Evolutionary conservation across 2,329 filamentous ascomycete species (phyloP).

Genomic region (Penicillium sp.): DNA sequence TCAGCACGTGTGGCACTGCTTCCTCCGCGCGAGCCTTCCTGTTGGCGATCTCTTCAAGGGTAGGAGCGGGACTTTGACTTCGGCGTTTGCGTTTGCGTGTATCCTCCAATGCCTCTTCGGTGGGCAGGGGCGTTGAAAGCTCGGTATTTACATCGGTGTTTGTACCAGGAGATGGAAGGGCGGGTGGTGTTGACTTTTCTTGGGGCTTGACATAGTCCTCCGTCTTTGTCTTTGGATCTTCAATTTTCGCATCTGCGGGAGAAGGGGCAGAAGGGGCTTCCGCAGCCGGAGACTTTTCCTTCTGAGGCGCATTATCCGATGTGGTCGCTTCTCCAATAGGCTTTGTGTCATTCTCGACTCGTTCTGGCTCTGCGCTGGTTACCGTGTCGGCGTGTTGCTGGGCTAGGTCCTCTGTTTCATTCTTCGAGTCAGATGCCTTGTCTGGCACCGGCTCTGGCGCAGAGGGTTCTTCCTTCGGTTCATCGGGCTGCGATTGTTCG

Average conservation of each 20-base stretch:
- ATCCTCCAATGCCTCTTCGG: constrained; percentile 51
- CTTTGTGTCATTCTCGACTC: constrained; percentile 21
- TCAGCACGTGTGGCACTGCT: constrained; percentile 31
- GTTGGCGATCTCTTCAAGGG: constrained; percentile 53
- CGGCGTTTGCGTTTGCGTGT: constrained; percentile 67
- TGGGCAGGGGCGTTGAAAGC: constrained; percentile 30
- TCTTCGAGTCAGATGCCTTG: constrained; percentile 11
- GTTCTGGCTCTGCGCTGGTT: not conserved
- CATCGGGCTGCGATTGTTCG: constrained; percentile 11
- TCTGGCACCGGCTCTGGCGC: not conserved
- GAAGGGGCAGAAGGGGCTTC: not conserved
- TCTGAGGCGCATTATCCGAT: not conserved
- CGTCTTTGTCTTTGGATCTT: constrained; percentile 2
- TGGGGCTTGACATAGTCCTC: constrained; percentile 21
- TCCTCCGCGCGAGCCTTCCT: constrained; percentile 59
- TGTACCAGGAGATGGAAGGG: constrained; percentile 26
- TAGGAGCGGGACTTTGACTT: constrained; percentile 62
- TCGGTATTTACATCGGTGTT: constrained; percentile 15
- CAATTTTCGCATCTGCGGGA: not conserved
- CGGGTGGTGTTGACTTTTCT: constrained; percentile 18
- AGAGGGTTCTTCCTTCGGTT: constrained; percentile 1
- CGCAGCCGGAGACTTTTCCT: not conserved
- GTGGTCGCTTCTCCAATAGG: constrained; percentile 7
- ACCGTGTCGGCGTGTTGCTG: not conserved
- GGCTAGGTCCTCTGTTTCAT: constrained; percentile 6